Conservation (phyloP, 768 basidiomycete species). For the Leccinum arenicola region DNA sequence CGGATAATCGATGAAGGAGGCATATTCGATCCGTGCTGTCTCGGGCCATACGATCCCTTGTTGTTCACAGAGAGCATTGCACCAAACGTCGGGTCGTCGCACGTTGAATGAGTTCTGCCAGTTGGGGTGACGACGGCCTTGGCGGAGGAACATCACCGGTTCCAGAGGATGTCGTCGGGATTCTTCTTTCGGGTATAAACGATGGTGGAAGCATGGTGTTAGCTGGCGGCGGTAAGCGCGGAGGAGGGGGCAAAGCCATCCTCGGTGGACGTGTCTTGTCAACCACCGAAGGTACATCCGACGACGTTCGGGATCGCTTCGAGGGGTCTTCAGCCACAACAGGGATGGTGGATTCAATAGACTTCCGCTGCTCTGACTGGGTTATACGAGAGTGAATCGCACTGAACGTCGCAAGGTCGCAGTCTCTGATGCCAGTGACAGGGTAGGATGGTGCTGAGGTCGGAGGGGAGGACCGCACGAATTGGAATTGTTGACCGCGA, state of each 20-base stretch:
- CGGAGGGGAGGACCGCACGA: slow-evolving; percentile 48
- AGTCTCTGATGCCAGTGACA: slow-evolving; percentile 48
- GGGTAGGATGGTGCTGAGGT: slow-evolving; percentile 31
- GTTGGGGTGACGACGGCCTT: slow-evolving; percentile 90
- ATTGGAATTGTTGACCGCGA: slow-evolving; percentile 58
- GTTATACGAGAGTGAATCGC: slow-evolving; percentile 48
- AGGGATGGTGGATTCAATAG: slow-evolving; percentile 69
- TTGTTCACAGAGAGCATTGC: slow-evolving; percentile 56
- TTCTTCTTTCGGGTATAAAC: slow-evolving; percentile 69
- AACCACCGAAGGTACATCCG: slow-evolving; percentile 50
- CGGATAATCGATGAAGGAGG: slow-evolving; percentile 68
- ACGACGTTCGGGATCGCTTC: slow-evolving; percentile 60
- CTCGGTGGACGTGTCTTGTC: slow-evolving; percentile 84
- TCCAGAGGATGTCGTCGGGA: slow-evolving; percentile 41
- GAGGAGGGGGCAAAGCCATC: slow-evolving; percentile 81
- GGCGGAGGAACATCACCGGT: slow-evolving; percentile 70
- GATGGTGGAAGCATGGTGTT: slow-evolving; percentile 71
- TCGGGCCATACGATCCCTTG: slow-evolving; percentile 42
- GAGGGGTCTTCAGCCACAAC: slow-evolving; percentile 45
- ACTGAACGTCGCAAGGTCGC: slow-evolving; percentile 43
- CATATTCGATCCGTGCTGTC: slow-evolving; percentile 73
- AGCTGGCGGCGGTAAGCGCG: slow-evolving; percentile 69
- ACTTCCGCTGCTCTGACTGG: slow-evolving; percentile 61
- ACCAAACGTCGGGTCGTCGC: slow-evolving; percentile 82
- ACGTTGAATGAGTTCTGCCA: slow-evolving; percentile 86